Conservation (phyloP, 2,329 filamentous ascomycete genomes). For the Ceratocystis colombiana region DNA sequence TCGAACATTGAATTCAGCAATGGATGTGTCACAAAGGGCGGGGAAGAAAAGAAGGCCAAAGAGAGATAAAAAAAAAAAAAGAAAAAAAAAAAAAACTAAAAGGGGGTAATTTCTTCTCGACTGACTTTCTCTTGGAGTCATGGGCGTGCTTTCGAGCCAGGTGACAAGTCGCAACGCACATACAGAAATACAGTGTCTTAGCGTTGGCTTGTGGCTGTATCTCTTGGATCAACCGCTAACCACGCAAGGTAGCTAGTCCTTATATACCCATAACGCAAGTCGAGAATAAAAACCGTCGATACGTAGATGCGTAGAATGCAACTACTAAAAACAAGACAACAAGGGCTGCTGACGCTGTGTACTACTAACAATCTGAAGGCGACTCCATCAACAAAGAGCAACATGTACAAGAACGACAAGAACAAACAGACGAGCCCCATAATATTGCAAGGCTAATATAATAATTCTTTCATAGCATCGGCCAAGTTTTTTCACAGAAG, state of each 20-base stretch:
- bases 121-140: constrained; percentile 12
- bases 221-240: background rate
- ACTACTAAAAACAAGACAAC: background rate
- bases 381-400: background rate
- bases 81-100: background rate
- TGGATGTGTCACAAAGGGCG: too few species aligned
- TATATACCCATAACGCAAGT: background rate
- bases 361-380: background rate
- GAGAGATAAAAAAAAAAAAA: background rate
- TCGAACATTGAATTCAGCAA: too few species aligned
- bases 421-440: background rate
- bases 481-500: background rate
- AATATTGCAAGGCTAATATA: background rate
- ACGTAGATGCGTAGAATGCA: background rate
- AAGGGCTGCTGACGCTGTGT: background rate
- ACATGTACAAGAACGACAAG: background rate
- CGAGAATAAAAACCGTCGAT: background rate
- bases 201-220: background rate
- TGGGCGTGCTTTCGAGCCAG: background rate
- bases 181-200: background rate
- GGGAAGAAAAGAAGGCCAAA: background rate
- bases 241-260: background rate
- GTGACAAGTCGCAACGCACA: background rate
- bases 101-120: background rate
- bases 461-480: background rate